These are phyloP conservation scores for Plasmodium coatneyi DNA, from an alignment of 169 alveolate species.

Conservation along the genomic window DNA sequence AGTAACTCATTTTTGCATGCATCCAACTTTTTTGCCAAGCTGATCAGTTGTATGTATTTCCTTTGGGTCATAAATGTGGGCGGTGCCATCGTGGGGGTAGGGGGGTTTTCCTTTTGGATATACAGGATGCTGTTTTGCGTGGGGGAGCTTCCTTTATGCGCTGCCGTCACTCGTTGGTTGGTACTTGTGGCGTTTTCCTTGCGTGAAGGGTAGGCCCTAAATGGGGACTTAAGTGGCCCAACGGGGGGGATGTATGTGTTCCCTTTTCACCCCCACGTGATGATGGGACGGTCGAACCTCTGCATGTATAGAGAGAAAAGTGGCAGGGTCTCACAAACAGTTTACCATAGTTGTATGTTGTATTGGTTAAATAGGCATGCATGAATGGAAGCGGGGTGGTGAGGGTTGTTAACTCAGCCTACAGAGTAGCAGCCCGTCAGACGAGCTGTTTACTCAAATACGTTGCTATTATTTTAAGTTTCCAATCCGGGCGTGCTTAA, in stretches of 20 bases:
- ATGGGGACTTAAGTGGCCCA: not conserved
- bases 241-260: not conserved
- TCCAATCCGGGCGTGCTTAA: not conserved
- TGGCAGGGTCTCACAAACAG: not conserved
- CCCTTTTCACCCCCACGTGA: not conserved
- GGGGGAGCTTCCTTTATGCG: not conserved
- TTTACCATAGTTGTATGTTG: not conserved
- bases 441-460: not conserved
- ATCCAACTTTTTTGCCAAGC: constrained; percentile 13
- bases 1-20: constrained; percentile 29
- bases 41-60: constrained; percentile 13
- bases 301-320: not conserved
- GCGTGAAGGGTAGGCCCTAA: not conserved
- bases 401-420: not conserved
- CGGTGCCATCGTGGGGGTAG: not conserved
- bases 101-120: not conserved
- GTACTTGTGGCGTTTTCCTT: not conserved
- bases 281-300: not conserved
- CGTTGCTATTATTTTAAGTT: not conserved
- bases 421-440: not conserved
- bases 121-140: not conserved
- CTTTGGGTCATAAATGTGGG: not conserved
- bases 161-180: not conserved
- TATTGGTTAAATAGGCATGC: not conserved
- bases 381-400: not conserved